A percentile compares a stretch with the other conserved stretches of the same genome.
These are phyloP conservation scores for Funneliformis mosseae DNA, from an alignment of 192 early-diverging fungal genomes.

Conservation along the genomic window DNA sequence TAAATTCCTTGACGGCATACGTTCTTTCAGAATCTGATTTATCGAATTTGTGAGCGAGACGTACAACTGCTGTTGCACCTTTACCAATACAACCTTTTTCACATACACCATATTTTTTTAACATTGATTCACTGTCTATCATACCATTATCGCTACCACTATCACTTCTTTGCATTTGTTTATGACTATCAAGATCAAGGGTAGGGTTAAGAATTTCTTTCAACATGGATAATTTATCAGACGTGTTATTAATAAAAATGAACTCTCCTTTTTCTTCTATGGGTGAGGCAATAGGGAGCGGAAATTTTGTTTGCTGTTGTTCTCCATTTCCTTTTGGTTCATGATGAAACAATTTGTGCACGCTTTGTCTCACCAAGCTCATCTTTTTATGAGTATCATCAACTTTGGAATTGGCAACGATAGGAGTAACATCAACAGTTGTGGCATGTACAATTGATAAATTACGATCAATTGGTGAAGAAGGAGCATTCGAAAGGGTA, in stretches of 20 bases:
- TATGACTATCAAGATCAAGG: constrained; percentile 38
- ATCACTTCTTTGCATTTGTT: constrained; percentile 38
- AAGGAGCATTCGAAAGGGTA: not conserved
- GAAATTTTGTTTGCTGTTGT: not conserved
- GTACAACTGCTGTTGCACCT: constrained; percentile 92
- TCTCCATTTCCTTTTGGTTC: not conserved
- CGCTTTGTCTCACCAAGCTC: constrained; percentile 10
- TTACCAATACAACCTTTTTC: constrained; percentile 77
- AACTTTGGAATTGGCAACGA: not conserved
- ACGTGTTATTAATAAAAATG: not conserved
- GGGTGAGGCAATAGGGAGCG: not conserved
- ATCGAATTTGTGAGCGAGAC: constrained; percentile 78
- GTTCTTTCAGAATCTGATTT: constrained; percentile 61
- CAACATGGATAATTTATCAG: constrained; percentile 4
- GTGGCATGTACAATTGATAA: not conserved
- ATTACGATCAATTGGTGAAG: not conserved
- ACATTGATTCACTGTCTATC: constrained; percentile 39
- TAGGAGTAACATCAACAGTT: not conserved
- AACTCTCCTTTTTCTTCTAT: not conserved
- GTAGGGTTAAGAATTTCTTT: constrained; percentile 30
- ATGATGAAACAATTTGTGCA: constrained; percentile 19
- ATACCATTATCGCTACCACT: constrained; percentile 26
- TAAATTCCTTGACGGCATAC: constrained; percentile 93
- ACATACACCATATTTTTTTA: constrained; percentile 83
- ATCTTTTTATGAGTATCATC: constrained; percentile 1